phyloP scores from a whole-genome alignment of 345 rosid genomes.

The Turnera subulata region DNA sequence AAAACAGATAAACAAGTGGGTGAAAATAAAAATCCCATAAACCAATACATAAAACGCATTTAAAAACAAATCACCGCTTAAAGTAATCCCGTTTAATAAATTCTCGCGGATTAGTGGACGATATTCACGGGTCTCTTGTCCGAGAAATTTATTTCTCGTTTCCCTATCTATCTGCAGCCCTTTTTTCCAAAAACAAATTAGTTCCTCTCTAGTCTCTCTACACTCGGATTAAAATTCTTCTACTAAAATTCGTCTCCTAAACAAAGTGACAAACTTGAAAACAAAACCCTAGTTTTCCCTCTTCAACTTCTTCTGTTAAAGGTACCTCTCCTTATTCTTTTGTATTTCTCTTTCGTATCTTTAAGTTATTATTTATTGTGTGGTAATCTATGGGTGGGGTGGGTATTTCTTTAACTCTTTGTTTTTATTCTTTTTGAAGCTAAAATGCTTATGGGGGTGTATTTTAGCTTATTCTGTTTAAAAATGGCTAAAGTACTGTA shows the following conservation, averaged over 20 bases:
- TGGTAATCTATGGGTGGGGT: not conserved
- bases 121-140: not conserved
- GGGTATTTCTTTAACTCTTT: not conserved
- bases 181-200: not conserved
- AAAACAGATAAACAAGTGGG: no score
- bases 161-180: not conserved
- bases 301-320: not conserved
- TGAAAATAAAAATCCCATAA: no score
- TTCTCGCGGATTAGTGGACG: not conserved
- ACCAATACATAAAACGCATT: not conserved
- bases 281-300: not conserved
- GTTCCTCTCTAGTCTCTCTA: not conserved
- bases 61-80: not conserved
- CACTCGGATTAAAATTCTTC: not conserved
- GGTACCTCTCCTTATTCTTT: not conserved
- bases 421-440: no score
- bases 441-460: no score
- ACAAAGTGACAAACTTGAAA: not conserved
- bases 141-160: not conserved
- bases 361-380: not conserved
- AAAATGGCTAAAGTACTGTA: no score
- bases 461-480: no score
- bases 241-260: not conserved
- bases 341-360: not conserved
- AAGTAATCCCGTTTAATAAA: not conserved